Conservation (phyloP, 176 grass and related monocot species). For the Cenchrus fungigraminus region DNA sequence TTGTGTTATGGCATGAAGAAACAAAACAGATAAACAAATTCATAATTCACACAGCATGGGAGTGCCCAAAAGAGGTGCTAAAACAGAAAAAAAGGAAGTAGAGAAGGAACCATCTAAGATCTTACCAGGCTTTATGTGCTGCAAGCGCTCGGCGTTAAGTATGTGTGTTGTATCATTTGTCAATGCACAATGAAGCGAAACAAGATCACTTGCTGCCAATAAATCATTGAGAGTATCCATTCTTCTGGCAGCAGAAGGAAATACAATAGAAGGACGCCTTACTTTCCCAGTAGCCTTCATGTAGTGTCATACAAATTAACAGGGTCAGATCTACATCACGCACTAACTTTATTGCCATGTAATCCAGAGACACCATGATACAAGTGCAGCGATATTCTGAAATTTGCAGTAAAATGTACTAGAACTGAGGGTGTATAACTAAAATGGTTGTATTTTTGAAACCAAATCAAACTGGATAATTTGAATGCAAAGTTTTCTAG, state of each 20-base stretch:
- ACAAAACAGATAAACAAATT: conserved; percentile 11
- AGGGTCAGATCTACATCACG: conserved; percentile 12
- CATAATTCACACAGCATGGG: neutral
- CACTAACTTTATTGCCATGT: neutral
- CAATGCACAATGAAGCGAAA: conserved; percentile 84
- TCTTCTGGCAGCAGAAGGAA: conserved; percentile 86
- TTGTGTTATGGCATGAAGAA: conserved; percentile 14
- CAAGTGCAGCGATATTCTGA: neutral
- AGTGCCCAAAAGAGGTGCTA: neutral
- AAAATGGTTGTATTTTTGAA: neutral
- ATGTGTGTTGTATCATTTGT: conserved; percentile 85
- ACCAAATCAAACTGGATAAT: neutral
- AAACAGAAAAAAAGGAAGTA: conserved; percentile 21
- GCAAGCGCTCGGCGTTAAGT: conserved; percentile 76
- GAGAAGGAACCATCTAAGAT: conserved; percentile 37
- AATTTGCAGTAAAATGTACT: conserved; percentile 9
- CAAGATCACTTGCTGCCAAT: conserved; percentile 86
- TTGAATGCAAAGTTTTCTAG: neutral
- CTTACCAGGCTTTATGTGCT: conserved; percentile 94
- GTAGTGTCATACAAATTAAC: conserved; percentile 21
- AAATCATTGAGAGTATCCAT: conserved; percentile 98
- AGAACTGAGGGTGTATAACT: neutral
- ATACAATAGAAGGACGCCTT: conserved; percentile 73
- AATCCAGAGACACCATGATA: neutral
- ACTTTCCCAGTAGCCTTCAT: conserved; percentile 65